Evolutionary conservation across 176 grass and related monocot species (phyloP), one percentile per base, ranked within the genome.

Genomic region (Zizania latifolia): DNA sequence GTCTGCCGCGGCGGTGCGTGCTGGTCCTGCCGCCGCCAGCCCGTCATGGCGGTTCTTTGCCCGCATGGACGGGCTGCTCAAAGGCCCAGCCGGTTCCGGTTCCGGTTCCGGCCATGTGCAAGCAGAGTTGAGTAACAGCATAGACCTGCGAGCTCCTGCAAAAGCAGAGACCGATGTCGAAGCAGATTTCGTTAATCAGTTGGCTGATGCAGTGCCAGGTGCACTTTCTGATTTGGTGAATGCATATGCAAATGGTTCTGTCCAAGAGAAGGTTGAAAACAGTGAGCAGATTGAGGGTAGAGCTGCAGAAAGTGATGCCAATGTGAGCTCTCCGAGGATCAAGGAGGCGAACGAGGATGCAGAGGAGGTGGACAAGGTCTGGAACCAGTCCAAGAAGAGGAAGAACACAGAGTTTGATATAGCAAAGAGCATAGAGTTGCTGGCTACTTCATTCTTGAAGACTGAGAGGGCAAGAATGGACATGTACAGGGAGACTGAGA

Each of bases 1-100:
- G 84, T 88, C 89, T 2, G 82, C 86, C 10, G 82, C 77, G 0
- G 84, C 44, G 0, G 67, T 64, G 35, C 78, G 87, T 10, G 72
- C 78, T 0, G 77, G 71, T 19, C 77, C 64, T 12, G 57, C 70
- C 16, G 72, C 79, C 7, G 28, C 75, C n/a, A n/a, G 81, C 32
- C 86, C 91, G 2, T 82, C 89, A 0, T 99, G 95, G 95, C 89
- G 87, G 5, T 92, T 94, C 80, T 99, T 90, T 4, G 66, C 82
- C 23, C 82, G 89, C 46, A 89, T 99, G 76, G 95, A 99, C 71
- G 82, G 86, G 3, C 74, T 97, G 73, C 90, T 97, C 24, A 89
- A 88, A 38, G 90, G 90, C 0, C 68, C 71, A 0, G 50, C 38
- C 4, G 63, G 44, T 32, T 37, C 72, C 0, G 58, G 66, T 3